Conservation (phyloP, 108 stramenopile species). For the Nitzschia sp. region DNA sequence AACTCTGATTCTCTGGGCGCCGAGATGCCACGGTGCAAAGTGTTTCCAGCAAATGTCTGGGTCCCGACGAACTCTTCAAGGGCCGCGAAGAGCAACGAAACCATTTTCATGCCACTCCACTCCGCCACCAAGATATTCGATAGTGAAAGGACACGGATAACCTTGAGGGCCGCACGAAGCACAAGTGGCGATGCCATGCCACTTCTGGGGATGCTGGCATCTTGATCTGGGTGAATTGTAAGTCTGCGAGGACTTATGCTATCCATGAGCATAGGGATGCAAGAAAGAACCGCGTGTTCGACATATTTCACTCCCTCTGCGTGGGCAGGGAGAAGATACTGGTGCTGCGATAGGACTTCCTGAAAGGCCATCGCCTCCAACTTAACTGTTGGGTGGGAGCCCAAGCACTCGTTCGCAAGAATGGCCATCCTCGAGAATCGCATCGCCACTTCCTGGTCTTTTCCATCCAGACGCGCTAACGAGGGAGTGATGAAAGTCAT, state of each 20-base stretch:
- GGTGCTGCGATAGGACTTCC: constrained; percentile 53
- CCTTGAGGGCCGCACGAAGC: constrained; percentile 29
- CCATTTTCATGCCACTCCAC: constrained; percentile 37
- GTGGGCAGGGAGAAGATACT: constrained; percentile 34
- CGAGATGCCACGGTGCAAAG: constrained; percentile 19
- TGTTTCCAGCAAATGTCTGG: constrained; percentile 18
- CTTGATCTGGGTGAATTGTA: constrained; percentile 13
- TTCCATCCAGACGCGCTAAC: constrained; percentile 39
- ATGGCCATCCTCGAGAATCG: constrained; percentile 72
- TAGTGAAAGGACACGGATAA: constrained; percentile 20
- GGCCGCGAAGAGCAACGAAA: constrained; percentile 33
- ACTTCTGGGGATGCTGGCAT: neutral
- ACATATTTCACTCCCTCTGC: constrained; percentile 43
- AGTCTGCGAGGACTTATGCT: constrained; percentile 28
- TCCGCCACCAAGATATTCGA: constrained; percentile 25
- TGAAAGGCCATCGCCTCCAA: constrained; percentile 80
- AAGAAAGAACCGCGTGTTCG: constrained; percentile 53
- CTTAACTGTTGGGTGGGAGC: constrained; percentile 58
- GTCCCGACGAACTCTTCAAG: constrained; percentile 23
- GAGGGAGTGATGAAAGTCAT: constrained; percentile 78
- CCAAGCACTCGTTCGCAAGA: constrained; percentile 48
- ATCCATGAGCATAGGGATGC: constrained; percentile 56
- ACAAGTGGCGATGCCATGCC: constrained; percentile 23
- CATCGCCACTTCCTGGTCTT: constrained; percentile 52
- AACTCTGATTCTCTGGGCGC: constrained; percentile 32